Base-by-base conservation (phyloP, 495 filamentous ascomycete genomes). In the Parmelia sp. region DNA sequence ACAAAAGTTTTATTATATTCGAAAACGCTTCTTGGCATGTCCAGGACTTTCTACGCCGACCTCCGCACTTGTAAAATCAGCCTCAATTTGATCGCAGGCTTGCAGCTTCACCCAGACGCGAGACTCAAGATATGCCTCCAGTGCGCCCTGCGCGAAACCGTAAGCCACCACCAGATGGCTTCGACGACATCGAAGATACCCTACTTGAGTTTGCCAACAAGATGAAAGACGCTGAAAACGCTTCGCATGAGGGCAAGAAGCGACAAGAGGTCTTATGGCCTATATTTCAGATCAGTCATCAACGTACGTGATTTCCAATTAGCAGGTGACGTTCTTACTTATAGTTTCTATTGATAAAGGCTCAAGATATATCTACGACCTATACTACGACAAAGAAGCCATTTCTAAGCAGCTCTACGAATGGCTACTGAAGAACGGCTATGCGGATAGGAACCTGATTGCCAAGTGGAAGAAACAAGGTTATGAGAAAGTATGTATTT, bases 401-500 rank as follows among this genome's bases (percentile, higher is more conserved):
- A 97, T 99, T 76, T 88, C 83, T 65, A 91, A 90, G 75, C 80
- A 84, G 73, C 81, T 97, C 19, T 99, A 99, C 74, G 93, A 96
- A 66, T 99, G 90, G 88, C 79, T 97, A 69, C 80, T 97, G 55
- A 99, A 99, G 83, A 96, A 97, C 74, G 86, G 87, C 57, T 97
- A 99, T 74, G 94, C 90, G 14, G 94, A 99, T 78, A 84, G 89
- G 25, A 92, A 88, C 74, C 78, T 99, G 66, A 97, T 99, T 71
- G 94, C 94, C 21, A 97, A 99, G 78, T 99, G 94, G 94, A 99
- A 99, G 83, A 99, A 97, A 78, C 89, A 93, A 71, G 95, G 94
- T 27, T 99, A 99, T 76, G 94, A 97, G 77, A 97, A 97, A 86
- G 89, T 90, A 76, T 57, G 80, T 74, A 60, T 53, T 33, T n/a